Percentiles rank a stretch among this genome's conserved stretches.
Conservation (phyloP, 768 basidiomycete genomes). For the Boletus subcaerulescens region DNA sequence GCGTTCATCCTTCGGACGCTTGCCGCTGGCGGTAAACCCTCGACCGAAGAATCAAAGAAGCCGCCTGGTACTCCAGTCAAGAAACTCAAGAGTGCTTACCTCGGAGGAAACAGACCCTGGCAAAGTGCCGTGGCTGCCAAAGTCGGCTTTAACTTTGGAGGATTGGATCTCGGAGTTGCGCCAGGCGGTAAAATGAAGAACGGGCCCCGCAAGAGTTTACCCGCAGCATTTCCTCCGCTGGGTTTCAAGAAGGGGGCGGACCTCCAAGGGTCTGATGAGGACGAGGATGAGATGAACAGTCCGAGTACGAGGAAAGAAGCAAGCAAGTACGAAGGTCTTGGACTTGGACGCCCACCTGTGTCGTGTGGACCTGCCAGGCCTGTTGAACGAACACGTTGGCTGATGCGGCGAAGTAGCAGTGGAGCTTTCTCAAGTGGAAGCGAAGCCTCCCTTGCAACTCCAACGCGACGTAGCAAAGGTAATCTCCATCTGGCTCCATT, state of each 20-base stretch:
- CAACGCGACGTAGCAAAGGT: constrained; percentile 53
- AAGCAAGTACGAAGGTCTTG: constrained; percentile 59
- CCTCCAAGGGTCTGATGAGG: constrained; percentile 51
- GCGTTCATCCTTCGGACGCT: constrained; percentile 73
- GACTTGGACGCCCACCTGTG: constrained; percentile 55
- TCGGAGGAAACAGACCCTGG: constrained; percentile 66
- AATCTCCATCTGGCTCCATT: constrained; percentile 43
- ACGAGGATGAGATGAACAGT: constrained; percentile 61
- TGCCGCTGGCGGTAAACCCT: constrained; percentile 52
- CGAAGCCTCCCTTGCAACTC: constrained; percentile 60
- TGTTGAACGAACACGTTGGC: constrained; percentile 50
- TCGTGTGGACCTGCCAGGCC: constrained; percentile 30
- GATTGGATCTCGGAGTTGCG: constrained; percentile 35
- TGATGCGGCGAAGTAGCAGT: constrained; percentile 77
- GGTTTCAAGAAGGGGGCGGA: constrained; percentile 28
- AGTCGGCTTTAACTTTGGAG: constrained; percentile 51
- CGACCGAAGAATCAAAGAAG: constrained; percentile 47
- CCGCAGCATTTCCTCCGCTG: constrained; percentile 61
- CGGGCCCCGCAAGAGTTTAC: constrained; percentile 69
- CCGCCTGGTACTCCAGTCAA: constrained; percentile 84
- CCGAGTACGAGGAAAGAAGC: constrained; percentile 53
- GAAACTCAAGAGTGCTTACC: constrained; percentile 57
- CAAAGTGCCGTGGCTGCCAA: constrained; percentile 76
- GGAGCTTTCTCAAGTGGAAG: constrained; percentile 79
- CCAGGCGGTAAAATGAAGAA: constrained; percentile 42